These are phyloP conservation scores for Aspergillus fructus DNA, from an alignment of 2,329 filamentous ascomycete genomes.

Conservation along the genomic window DNA sequence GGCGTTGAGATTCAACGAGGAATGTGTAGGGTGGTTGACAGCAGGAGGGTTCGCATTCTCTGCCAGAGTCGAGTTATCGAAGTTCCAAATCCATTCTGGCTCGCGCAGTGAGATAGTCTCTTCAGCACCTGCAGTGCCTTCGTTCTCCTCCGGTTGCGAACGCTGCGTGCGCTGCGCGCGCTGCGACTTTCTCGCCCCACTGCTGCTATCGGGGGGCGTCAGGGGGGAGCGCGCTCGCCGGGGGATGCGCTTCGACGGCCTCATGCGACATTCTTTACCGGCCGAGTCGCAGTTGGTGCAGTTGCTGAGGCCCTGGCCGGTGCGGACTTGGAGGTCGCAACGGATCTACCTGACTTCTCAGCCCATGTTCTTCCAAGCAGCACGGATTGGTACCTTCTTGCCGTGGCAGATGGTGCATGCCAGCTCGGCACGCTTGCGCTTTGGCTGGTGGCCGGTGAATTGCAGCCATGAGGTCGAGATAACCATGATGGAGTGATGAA, in stretches of 20 bases:
- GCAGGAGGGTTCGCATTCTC: neutral
- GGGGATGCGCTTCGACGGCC: slow-evolving; percentile 3
- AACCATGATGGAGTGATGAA: too few species aligned
- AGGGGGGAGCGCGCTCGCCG: neutral
- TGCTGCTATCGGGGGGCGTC: neutral
- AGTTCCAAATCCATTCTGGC: slow-evolving; percentile 6
- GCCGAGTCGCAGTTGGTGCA: slow-evolving; percentile 14
- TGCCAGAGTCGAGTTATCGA: neutral
- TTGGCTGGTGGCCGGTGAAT: slow-evolving; percentile 13
- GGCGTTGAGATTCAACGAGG: too few species aligned
- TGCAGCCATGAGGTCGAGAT: slow-evolving; percentile 2
- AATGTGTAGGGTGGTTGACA: too few species aligned
- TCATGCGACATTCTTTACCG: slow-evolving; percentile 10
- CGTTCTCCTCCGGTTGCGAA: neutral
- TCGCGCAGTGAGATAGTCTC: neutral
- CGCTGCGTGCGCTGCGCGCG: neutral
- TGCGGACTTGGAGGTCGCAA: slow-evolving; percentile 15
- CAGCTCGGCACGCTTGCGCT: slow-evolving; percentile 11
- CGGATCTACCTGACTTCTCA: slow-evolving; percentile 1
- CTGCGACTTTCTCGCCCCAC: neutral
- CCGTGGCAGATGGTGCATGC: slow-evolving; percentile 14
- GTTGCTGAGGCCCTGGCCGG: slow-evolving; percentile 8
- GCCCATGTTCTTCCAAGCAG: neutral
- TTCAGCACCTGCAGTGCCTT: neutral
- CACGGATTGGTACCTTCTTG: slow-evolving; percentile 9